Base-by-base conservation (phyloP, 441 rosid species). In the Euphorbia schlechtendalii region DNA sequence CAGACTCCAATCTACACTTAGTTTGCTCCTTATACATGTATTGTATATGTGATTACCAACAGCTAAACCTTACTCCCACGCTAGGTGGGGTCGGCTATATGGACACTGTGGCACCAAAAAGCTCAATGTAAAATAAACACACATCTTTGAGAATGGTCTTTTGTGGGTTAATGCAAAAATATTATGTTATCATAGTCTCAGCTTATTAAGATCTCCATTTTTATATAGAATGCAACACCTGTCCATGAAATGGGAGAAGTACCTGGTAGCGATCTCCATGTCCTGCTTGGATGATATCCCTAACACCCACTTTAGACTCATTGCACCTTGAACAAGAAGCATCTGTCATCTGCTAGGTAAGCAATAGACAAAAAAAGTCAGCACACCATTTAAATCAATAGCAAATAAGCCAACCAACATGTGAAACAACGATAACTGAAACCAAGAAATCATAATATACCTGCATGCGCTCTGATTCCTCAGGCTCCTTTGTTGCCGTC, bases 201-300 rank as follows among this genome's bases (percentile, higher is more conserved):
- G n/a, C n/a, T n/a, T n/a, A n/a, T n/a, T n/a, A n/a, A n/a, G n/a
- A n/a, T n/a, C n/a, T n/a, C n/a, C n/a, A n/a, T n/a, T n/a, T n/a
- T n/a, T n/a, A 6, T 6, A 32, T 32, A 32, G 6, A 32, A 32
- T 58, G 10, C 17, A 10, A 4, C 0, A 20, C 22, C 34, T 48
- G 48, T 22, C 7, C 18, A 45, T 64, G 25, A 40, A 30, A 65
- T 61, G 34, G 57, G 36, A 63, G 25, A 76, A 59, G 58, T 65
- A 93, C 99, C 97, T 94, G 92, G 70, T 94, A 94, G 69, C 98
- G 91, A 73, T 83, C 96, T 56, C 94, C 96, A 66, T 84, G 96
- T 59, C 99, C 98, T 60, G 96, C 96, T 80, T 91, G 99, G 75
- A 94, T 94, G 64, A 94, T 87, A 72, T 94, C 99, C 75, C 88